Evolutionary conservation across 1,139 yeast genomes (phyloP), one percentile per base, ranked within the genome.

Genomic region (Suhomyces choctaworum): DNA sequence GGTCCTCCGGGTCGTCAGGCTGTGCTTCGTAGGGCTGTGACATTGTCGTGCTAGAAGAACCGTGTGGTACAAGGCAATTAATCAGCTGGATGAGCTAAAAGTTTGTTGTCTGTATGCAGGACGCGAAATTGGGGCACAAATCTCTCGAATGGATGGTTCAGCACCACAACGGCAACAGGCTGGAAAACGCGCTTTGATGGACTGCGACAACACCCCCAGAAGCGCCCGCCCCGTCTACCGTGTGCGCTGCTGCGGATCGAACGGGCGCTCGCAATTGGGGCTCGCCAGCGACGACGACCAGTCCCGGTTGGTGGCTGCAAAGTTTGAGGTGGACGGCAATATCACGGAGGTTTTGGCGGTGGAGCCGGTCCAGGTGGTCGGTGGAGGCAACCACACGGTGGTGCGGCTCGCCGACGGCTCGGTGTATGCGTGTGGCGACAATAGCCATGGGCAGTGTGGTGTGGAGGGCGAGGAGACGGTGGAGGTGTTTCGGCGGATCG

Each of bases 341-440:
- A 17, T 41, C 3, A 29, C 34, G 2, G 28, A 44, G 1, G 26
- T 21, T 8, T 10, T 36, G 13, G 16, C 36, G 8, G 7, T 20
- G 4, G 47, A 41, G 25, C 72, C 80, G 0, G 40, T 48, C 27
- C 69, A 62, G 54, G 67, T 80, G 22, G 72, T 69, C 1, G 79
- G 89, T 52, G 97, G 97, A 3, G 97, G 97, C 0, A 90, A 89
- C 51, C 97, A 92, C 55, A 82, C 96, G 0, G 49, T 87, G 23
- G 46, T 88, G 2, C 56, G 87, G 6, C 54, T 78, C 10, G 64
- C 58, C 2, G 60, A 70, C 34, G 92, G 92, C 0, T 54, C 60
- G 0, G 56, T 80, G 0, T 80, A 61, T 44, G 75, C 77, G 0
- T 52, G 77, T 37, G 97, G 97, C 1, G 78, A 70, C 38, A 82